Conservation (phyloP, 2,329 filamentous ascomycete species). For the Talaromyces sp. region DNA sequence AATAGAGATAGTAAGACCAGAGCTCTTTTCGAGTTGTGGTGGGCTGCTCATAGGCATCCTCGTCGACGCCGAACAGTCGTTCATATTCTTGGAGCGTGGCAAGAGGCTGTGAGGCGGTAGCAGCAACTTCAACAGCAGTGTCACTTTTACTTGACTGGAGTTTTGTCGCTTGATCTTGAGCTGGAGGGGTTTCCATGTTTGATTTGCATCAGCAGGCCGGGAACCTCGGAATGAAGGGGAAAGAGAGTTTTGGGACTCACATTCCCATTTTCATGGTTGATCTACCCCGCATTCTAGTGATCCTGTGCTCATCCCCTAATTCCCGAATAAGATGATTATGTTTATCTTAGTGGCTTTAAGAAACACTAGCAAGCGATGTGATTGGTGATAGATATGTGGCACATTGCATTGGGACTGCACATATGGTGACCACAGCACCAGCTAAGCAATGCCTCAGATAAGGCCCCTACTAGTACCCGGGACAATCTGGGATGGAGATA, state of each 20-base stretch:
- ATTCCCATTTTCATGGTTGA: too few relatives aligned
- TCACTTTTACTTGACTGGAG: conserved; percentile 2
- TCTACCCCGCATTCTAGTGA: too few relatives aligned
- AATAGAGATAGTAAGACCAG: conserved; percentile 50
- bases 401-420: too few relatives aligned
- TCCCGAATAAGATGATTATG: too few relatives aligned
- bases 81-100: conserved; percentile 35
- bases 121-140: conserved; percentile 20
- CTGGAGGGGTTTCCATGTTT: conserved; percentile 1
- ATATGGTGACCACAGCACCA: too few relatives aligned
- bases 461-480: too few relatives aligned
- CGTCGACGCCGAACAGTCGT: conserved; percentile 40
- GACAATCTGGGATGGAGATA: too few relatives aligned
- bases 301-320: too few relatives aligned
- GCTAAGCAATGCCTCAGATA: too few relatives aligned
- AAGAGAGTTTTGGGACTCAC: too few relatives aligned
- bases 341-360: neutral
- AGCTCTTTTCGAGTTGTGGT: conserved; percentile 46
- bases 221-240: too few relatives aligned
- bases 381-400: neutral
- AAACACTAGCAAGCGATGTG: neutral
- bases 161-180: neutral
- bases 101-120: conserved; percentile 6
- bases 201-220: neutral
- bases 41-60: conserved; percentile 40